These are phyloP conservation scores for Setomelanomma holmii DNA, from an alignment of 2,329 filamentous ascomycete species.

Conservation along the genomic window DNA sequence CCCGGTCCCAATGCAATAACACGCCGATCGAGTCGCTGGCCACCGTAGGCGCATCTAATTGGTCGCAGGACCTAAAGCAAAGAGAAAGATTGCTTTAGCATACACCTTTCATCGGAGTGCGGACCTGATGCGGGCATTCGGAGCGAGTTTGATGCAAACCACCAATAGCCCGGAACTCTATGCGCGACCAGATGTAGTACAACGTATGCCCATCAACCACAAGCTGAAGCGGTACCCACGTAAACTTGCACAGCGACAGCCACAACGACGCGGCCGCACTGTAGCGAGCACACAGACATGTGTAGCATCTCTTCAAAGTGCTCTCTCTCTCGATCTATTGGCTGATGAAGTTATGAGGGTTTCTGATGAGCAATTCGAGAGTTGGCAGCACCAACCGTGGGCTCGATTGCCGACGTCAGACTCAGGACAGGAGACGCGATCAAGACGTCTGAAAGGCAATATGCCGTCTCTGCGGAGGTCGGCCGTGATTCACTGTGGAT, in stretches of 20 bases:
- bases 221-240: slow-evolving; percentile 16
- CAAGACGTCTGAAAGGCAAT: too few species aligned
- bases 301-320: too few species aligned
- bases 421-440: too few species aligned
- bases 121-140: slow-evolving; percentile 6
- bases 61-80: slow-evolving; percentile 1
- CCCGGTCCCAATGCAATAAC: too few species aligned
- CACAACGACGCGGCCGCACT: slow-evolving; percentile 27
- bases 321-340: too few species aligned
- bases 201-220: not conserved
- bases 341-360: slow-evolving; percentile 4
- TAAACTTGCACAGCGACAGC: slow-evolving; percentile 23
- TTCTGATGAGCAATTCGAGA: slow-evolving; percentile 1
- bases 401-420: too few species aligned
- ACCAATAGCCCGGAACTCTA: slow-evolving; percentile 13
- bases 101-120: slow-evolving; percentile 2
- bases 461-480: too few species aligned
- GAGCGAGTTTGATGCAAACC: slow-evolving; percentile 4
- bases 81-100: slow-evolving; percentile 3
- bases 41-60: slow-evolving; percentile 7
- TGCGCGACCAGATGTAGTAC: not conserved
- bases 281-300: slow-evolving; percentile 24
- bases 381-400: not conserved
- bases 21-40: not conserved
- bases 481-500: too few species aligned